Evolutionary conservation across 139 green algal species (phyloP), one percentile per base, ranked within the genome.

Genomic region (Yamagishiella unicocca): DNA sequence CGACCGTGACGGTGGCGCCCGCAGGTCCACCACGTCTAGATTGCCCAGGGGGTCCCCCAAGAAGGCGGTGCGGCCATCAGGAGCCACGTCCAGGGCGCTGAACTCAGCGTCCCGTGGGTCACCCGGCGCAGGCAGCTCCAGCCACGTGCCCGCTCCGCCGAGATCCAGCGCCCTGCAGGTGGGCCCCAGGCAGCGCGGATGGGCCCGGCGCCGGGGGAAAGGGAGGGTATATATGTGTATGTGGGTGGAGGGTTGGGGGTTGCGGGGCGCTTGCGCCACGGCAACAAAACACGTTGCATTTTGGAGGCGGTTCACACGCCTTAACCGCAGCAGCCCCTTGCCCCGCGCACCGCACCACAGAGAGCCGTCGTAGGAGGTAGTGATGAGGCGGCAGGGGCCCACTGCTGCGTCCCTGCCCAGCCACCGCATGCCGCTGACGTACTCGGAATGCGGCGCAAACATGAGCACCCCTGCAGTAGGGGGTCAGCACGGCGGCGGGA

Each of bases 281-380:
- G n/a, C n/a, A n/a, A n/a, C n/a, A n/a, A n/a, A n/a, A n/a, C n/a
- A n/a, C n/a, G n/a, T n/a, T n/a, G n/a, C n/a, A n/a, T n/a, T n/a
- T n/a, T n/a, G n/a, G n/a, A n/a, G n/a, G n/a, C n/a, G n/a, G n/a
- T n/a, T n/a, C n/a, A n/a, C n/a, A n/a, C n/a, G 12, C 50, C 50
- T 58, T 17, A 58, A 58, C 50, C 14, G 17, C 50, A 12, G 12
- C 50, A 25, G 50, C 50, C 50, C 50, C 17, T 58, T 12, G 50
- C 50, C 50, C 50, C 50, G 12, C 50, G 14, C 24, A 22, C 58
- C 61, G 2, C 43, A 86, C 80, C 95, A 86, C 35, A 97, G 58
- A 0, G 87, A 93, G 40, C 95, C 95, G 82, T 97, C 95, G 70
- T 97, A 97, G 1, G 78, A 88, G 25, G 80, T 77, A 0, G 90